These are phyloP conservation scores for Lanmaoa pseudosensibilis DNA, from an alignment of 768 basidiomycete genomes.

Conservation along the genomic window DNA sequence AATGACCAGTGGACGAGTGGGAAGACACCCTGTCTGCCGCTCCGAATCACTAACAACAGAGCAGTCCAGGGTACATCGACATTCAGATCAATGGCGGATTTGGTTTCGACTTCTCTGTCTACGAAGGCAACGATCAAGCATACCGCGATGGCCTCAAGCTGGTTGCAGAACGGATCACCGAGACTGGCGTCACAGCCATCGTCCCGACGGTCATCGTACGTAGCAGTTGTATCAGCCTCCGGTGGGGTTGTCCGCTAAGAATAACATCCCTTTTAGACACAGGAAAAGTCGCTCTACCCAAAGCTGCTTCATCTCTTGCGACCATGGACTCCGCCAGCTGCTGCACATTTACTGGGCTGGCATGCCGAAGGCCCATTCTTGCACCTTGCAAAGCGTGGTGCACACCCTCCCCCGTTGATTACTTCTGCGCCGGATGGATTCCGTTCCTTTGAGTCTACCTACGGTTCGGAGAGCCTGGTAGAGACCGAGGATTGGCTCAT, in stretches of 20 bases:
- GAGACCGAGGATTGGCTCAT: slow-evolving; percentile 70
- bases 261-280: slow-evolving; percentile 50
- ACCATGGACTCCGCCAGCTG: slow-evolving; percentile 60
- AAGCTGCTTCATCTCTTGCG: slow-evolving; percentile 65
- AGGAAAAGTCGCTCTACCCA: slow-evolving; percentile 73
- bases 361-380: slow-evolving; percentile 92
- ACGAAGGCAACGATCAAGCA: slow-evolving; percentile 63
- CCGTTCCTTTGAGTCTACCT: slow-evolving; percentile 69
- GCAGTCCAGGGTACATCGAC: slow-evolving; percentile 82
- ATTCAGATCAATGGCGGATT: slow-evolving; percentile 91
- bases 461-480: slow-evolving; percentile 63
- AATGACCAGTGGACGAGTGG: slow-evolving; percentile 6
- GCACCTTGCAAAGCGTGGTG: slow-evolving; percentile 78
- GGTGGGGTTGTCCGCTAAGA: neutral
- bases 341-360: slow-evolving; percentile 82
- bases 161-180: slow-evolving; percentile 74
- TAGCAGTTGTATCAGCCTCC: slow-evolving; percentile 1
- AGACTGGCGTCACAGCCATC: slow-evolving; percentile 83
- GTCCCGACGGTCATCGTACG: slow-evolving; percentile 73
- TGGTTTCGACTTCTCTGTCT: slow-evolving; percentile 84
- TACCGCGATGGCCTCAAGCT: slow-evolving; percentile 68
- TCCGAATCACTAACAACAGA: slow-evolving; percentile 8
- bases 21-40: neutral
- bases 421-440: slow-evolving; percentile 62
- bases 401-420: slow-evolving; percentile 71